Percentiles rank a stretch among this genome's conserved stretches.
phyloP scores from a whole-genome alignment of 805 yeast genomes.

The Teunomyces lycoperdinae region DNA sequence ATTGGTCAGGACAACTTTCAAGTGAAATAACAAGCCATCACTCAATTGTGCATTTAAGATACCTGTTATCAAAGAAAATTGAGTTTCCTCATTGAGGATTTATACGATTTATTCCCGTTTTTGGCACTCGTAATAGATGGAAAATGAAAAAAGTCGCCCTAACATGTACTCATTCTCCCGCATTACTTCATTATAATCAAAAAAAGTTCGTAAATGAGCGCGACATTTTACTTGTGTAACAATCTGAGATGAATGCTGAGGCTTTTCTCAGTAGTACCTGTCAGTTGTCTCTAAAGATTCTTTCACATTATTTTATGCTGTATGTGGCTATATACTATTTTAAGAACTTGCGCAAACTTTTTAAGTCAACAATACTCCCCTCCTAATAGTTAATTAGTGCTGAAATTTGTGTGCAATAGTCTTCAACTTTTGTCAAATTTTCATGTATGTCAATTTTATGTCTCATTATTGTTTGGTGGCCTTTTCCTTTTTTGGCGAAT shows the following conservation, averaged over 20 bases:
- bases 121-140: neutral
- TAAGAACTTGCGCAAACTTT: too few species aligned
- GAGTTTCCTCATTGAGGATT: conserved; percentile 1
- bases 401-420: too few species aligned
- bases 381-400: too few species aligned
- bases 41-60: neutral
- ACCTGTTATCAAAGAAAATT: conserved; percentile 1
- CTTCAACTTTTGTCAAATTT: too few species aligned
- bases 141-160: neutral
- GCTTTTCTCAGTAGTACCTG: neutral
- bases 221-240: neutral
- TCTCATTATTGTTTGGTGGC: too few species aligned
- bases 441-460: too few species aligned
- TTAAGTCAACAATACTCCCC: too few species aligned
- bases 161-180: neutral
- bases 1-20: neutral
- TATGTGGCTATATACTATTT: too few species aligned
- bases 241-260: neutral
- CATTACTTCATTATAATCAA: neutral
- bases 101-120: neutral
- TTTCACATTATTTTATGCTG: too few species aligned
- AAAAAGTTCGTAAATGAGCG: neutral
- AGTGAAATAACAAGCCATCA: neutral
- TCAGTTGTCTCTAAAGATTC: too few species aligned
- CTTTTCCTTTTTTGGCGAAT: too few species aligned